phyloP scores from a whole-genome alignment of 108 stramenopile species.

The Fragilaria crotonensis region DNA sequence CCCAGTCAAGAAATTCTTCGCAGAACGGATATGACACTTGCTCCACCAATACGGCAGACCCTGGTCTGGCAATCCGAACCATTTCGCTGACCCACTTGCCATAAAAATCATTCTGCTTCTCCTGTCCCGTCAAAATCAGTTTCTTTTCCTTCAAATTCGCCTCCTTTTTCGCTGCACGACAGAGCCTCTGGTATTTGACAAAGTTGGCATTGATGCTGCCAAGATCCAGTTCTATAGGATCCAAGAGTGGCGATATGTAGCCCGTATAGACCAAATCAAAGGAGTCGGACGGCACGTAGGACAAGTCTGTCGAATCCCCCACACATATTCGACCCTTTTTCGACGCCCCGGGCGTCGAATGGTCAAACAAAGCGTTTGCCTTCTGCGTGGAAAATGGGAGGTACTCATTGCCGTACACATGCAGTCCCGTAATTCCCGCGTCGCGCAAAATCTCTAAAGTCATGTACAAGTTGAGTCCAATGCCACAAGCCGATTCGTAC shows the following conservation, averaged over 20 bases:
- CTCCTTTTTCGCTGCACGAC: neutral
- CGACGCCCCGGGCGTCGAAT: neutral
- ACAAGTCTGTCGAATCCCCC: conserved; percentile 15
- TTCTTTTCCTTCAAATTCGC: conserved; percentile 13
- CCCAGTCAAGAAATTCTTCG: conserved; percentile 26
- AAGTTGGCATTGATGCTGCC: neutral
- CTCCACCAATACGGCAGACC: conserved; percentile 31
- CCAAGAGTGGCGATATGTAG: conserved; percentile 16
- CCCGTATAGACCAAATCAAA: conserved; percentile 48
- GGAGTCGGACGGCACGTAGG: conserved; percentile 25
- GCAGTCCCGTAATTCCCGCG: neutral
- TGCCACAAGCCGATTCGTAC: conserved; percentile 13
- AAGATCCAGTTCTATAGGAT: conserved; percentile 15
- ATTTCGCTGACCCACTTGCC: conserved; percentile 34
- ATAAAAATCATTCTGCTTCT: conserved; percentile 31
- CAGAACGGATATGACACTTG: conserved; percentile 23
- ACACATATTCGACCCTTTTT: conserved; percentile 19
- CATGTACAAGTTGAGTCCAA: conserved; percentile 13
- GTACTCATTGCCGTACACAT: conserved; percentile 17
- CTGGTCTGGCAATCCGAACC: conserved; percentile 45
- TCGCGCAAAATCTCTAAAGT: conserved; percentile 12
- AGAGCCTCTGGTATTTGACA: neutral
- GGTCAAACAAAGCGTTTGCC: conserved; percentile 10
- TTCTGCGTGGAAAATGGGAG: neutral
- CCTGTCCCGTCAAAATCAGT: conserved; percentile 19